Percentiles rank a stretch among this genome's conserved stretches.
phyloP scores from a whole-genome alignment of 805 yeast species.

The Wilhelminamyces savonicus region DNA sequence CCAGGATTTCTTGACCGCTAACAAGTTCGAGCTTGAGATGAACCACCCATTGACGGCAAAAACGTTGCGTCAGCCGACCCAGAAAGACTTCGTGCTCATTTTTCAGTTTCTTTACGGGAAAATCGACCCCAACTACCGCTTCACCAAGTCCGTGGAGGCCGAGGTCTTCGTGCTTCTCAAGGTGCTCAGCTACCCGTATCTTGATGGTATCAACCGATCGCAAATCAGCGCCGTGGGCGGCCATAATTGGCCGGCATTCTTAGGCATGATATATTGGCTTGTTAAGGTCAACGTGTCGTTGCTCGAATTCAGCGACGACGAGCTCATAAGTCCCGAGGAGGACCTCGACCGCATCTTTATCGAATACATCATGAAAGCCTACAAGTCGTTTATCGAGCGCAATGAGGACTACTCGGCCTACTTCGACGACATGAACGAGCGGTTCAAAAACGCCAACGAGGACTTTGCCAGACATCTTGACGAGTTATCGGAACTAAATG shows the following conservation, averaged over 20 bases:
- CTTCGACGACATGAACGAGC: constrained; percentile 48
- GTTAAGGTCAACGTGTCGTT: constrained; percentile 45
- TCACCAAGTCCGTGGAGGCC: constrained; percentile 61
- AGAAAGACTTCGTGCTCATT: constrained; percentile 71
- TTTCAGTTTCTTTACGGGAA: constrained; percentile 75
- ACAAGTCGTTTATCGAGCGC: constrained; percentile 58
- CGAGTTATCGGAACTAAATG: constrained; percentile 35
- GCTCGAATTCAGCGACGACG: constrained; percentile 18
- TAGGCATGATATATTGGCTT: constrained; percentile 83
- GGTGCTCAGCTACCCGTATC: constrained; percentile 67
- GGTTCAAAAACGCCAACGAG: constrained; percentile 46
- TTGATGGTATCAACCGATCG: constrained; percentile 74
- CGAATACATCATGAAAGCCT: constrained; percentile 59
- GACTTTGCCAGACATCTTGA: constrained; percentile 44
- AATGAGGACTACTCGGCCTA: constrained; percentile 53
- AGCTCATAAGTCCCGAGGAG: constrained; percentile 33
- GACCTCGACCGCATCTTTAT: constrained; percentile 47
- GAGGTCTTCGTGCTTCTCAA: constrained; percentile 69
- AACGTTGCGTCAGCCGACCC: constrained; percentile 73
- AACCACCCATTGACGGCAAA: constrained; percentile 61
- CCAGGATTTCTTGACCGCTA: constrained; percentile 52
- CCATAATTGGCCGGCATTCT: constrained; percentile 74
- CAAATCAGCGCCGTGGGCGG: constrained; percentile 92
- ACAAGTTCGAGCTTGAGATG: constrained; percentile 70
- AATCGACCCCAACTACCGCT: constrained; percentile 73